phyloP scores from a whole-genome alignment of 2,329 filamentous ascomycete species.

The Hymenoscyphus fructigenus region DNA sequence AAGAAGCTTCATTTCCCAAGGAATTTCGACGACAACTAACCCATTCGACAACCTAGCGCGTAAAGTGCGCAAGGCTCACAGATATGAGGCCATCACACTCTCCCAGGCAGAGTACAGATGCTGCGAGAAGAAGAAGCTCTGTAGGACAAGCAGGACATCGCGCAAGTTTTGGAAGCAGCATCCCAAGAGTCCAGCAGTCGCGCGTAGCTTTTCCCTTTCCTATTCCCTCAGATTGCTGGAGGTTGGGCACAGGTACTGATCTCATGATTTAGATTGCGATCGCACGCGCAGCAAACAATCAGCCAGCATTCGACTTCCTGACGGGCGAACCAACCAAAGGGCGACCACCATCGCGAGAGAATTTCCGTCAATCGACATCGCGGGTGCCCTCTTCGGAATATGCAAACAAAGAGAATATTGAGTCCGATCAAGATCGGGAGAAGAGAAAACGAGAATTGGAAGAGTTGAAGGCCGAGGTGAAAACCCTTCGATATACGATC shows the following conservation, averaged over 20 bases:
- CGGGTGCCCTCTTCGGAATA: constrained; percentile 55
- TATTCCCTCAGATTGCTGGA: background rate
- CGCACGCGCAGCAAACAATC: constrained; percentile 49
- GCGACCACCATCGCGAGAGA: constrained; percentile 34
- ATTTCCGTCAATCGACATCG: constrained; percentile 39
- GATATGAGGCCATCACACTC: constrained; percentile 34
- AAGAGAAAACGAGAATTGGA: constrained; percentile 53
- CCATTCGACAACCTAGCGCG: constrained; percentile 12
- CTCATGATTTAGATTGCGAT: constrained; percentile 39
- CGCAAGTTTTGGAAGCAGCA: constrained; percentile 33
- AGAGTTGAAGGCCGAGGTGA: constrained; percentile 84
- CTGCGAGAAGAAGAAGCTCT: constrained; percentile 30
- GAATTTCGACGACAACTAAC: constrained; percentile 19
- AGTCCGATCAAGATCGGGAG: constrained; percentile 29
- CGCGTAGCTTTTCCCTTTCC: constrained; percentile 26
- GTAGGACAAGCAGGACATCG: constrained; percentile 24
- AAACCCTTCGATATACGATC: constrained; percentile 82
- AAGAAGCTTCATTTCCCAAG: background rate
- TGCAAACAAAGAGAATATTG: constrained; percentile 46
- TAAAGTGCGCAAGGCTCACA: constrained; percentile 6
- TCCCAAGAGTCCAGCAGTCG: constrained; percentile 33
- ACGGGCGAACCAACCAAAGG: constrained; percentile 48
- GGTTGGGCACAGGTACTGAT: constrained; percentile 1
- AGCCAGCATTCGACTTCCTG: constrained; percentile 60
- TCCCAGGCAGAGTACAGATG: constrained; percentile 27